Base-by-base conservation (phyloP, 2,329 filamentous ascomycete genomes). In the Epichloe hybrida region DNA sequence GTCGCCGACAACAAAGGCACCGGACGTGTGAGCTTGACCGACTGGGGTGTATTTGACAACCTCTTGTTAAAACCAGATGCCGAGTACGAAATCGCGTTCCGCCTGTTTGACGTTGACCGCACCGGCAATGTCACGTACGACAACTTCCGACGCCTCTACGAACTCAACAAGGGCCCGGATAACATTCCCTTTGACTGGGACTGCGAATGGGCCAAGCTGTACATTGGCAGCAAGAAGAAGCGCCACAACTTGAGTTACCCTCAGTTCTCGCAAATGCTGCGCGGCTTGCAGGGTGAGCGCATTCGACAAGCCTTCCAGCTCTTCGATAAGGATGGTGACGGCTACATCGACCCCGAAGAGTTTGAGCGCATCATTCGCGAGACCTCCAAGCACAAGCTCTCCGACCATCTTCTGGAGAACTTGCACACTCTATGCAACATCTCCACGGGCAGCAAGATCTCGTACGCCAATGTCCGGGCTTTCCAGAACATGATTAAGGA, bases 401-500 rank as follows among this genome's bases (percentile, higher is more conserved):
- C 91, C 0, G 93, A 98, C 69, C 90, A 98, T 68, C 75, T 98
- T 41, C 77, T 98, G 47, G 83, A 90, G 58, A 91, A 97, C 69
- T 79, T 98, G 45, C 83, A 86, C 55, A 93, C 89, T 1, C 79
- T 98, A 40, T 97, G 91, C 79, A 96, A 96, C 71, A 95, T 97
- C 66, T 88, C 88, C 7, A 76, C 83, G 36, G 84, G 88, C 55
- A 93, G 82, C 73, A 95, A 94, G 72, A 93, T 98, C 59, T 96
- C 90, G 6, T 98, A 98, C 65, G 89, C 93, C 66, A 96, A 95
- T 64, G 93, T 98, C 35, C 83, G 93, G 58, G 93, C 93, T 38
- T 98, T 98, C 73, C 90, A 95, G 73, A 98, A 98, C 66, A 84
- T 98, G 69, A 91, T 98, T 60, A 84, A 86, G 62, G 90, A 97